Evolutionary conservation across 371 early-diverging fungal genomes (phyloP).

Genomic region (Gilbertella persicaria): DNA sequence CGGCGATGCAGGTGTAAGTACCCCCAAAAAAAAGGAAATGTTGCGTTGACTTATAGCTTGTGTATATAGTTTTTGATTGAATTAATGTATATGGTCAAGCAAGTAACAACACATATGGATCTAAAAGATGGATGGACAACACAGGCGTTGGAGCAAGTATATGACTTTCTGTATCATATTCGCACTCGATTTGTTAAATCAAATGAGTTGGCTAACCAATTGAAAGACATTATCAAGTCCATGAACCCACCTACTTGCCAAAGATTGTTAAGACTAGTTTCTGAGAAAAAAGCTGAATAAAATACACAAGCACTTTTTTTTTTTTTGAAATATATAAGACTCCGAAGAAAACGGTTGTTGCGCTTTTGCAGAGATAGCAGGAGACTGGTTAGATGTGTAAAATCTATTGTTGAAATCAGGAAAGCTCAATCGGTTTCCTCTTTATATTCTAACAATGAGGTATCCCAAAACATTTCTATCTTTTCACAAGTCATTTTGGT

Average conservation of each 20-base stretch:
- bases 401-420: too few relatives aligned
- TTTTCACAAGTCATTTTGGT: too few relatives aligned
- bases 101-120: conserved; percentile 49
- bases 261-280: conserved; percentile 41
- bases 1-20: conserved; percentile 49
- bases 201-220: conserved; percentile 36
- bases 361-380: too few relatives aligned
- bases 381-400: too few relatives aligned
- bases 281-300: background rate
- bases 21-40: background rate
- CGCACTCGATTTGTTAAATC: conserved; percentile 49
- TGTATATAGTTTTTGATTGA: conserved; percentile 43
- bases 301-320: background rate
- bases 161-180: conserved; percentile 59
- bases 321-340: too few relatives aligned
- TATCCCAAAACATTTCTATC: too few relatives aligned
- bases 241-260: conserved; percentile 51
- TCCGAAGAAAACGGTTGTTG: too few relatives aligned
- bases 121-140: conserved; percentile 54
- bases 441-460: too few relatives aligned
- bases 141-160: conserved; percentile 56
- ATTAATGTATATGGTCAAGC: conserved; percentile 51
- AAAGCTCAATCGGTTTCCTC: too few relatives aligned
- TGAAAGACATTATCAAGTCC: conserved; percentile 46
- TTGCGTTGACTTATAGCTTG: background rate